Evolutionary conservation across 176 grass and related monocot genomes (phyloP).

Genomic region (Aegilops umbellulata): DNA sequence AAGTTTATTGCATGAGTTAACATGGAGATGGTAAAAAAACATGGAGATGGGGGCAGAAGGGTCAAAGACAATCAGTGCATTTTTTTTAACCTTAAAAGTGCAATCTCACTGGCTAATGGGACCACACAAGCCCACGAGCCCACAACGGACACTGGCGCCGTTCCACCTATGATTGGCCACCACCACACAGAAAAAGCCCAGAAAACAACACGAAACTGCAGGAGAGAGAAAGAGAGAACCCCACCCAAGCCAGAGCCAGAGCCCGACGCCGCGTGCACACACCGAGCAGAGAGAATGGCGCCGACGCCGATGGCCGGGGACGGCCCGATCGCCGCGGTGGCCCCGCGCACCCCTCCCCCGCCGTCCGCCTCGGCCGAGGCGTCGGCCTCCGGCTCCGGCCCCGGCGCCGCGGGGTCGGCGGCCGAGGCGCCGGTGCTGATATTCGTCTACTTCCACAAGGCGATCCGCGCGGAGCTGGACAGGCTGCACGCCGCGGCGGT

Average conservation of each 20-base stretch:
- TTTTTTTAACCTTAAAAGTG: not conserved
- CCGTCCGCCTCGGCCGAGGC: not conserved
- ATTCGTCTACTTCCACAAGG: conserved; percentile 94
- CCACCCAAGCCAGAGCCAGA: not conserved
- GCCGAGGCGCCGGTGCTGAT: conserved; percentile 64
- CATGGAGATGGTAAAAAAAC: too few species aligned
- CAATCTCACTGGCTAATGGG: not conserved
- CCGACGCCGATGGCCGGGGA: not conserved
- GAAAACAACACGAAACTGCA: not conserved
- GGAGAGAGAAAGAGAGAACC: not conserved
- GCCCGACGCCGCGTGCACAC: too few species aligned
- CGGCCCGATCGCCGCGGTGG: conserved; percentile 26
- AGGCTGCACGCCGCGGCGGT: conserved; percentile 58
- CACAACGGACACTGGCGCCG: not conserved
- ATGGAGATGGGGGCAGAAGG: not conserved
- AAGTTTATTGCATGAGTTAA: too few species aligned
- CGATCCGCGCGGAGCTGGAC: conserved; percentile 78
- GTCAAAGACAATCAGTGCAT: not conserved
- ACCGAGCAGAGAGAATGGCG: not conserved
- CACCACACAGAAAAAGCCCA: conserved; percentile 15
- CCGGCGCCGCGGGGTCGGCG: conserved; percentile 13
- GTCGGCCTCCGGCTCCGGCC: not conserved
- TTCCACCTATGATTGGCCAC: not conserved
- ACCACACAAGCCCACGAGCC: not conserved
- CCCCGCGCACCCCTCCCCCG: conserved; percentile 29